Evolutionary conservation across 2,329 filamentous ascomycete species (phyloP), one percentile per base, ranked within the genome.

Genomic region (Cladosporium sp.): DNA sequence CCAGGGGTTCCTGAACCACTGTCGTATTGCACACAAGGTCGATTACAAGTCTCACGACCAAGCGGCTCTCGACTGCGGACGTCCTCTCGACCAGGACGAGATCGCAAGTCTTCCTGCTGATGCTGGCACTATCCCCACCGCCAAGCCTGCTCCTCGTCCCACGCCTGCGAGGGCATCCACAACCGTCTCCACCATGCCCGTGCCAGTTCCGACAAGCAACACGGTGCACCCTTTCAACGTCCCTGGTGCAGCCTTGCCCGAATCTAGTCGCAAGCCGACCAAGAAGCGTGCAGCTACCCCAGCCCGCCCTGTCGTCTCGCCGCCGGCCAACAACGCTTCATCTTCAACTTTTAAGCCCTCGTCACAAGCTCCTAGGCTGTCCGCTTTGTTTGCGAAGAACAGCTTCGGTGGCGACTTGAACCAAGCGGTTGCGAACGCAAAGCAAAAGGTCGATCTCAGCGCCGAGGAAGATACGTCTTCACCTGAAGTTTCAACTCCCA

Each of bases 1-100:
- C 0, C 93, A 97, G 69, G 93, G 93, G n/a, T 97, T 97, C 71
- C 93, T 99, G 73, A 99, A 99, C 65, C 93, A 99, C 67, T 97
- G 92, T 67, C 89, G 93, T 51, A 97, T 99, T 61, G 90, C 91
- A 20, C 93, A 99, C 71, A 88, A 86, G 66, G 81, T 89, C 53
- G 90, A 95, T 57, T 97, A 91, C 75, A 92, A 95, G 72, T 96
- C 89, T 61, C 93, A 99, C 64, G 92, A 97, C 68, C 89, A 91
- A 63, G 93, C 93, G 55, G 93, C 92, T 29, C 79, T 91, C 50
- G 86, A 88, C 53, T 95, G 89, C 60, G 93, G 93, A 47, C 85
- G 91, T 58, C 83, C 86, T 11, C 82, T 96, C 52, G 88, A 95
- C 60, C 75, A 81, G 56, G 80, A 86, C 56, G 83, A 86, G 52